These are phyloP conservation scores for Bonia amplexicaulis DNA, from an alignment of 176 grass and related monocot species.

Conservation along the genomic window DNA sequence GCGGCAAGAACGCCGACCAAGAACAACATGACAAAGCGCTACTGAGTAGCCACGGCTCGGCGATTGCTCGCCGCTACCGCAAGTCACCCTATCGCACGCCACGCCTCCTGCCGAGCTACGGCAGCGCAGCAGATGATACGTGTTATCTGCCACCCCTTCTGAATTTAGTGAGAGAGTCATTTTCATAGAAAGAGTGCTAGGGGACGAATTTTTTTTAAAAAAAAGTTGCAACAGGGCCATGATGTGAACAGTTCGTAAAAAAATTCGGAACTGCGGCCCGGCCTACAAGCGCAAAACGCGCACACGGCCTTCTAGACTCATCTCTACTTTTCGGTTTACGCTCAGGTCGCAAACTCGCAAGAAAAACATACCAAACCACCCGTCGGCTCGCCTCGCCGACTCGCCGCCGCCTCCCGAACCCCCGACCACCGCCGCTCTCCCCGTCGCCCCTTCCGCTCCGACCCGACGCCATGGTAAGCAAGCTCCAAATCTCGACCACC, in stretches of 20 bases:
- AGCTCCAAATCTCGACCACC: not conserved
- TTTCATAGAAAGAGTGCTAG: too few species aligned
- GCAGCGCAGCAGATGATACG: rapidly evolving
- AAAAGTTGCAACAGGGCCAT: too few species aligned
- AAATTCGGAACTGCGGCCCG: not conserved
- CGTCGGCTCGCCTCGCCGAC: not conserved
- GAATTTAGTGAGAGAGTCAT: too few species aligned
- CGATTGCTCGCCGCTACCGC: too few species aligned
- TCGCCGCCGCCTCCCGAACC: not conserved
- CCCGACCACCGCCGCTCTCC: not conserved
- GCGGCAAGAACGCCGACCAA: too few species aligned
- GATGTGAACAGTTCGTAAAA: too few species aligned
- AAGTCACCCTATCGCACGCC: too few species aligned
- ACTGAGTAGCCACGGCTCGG: too few species aligned
- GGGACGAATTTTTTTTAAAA: too few species aligned
- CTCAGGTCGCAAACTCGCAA: not conserved
- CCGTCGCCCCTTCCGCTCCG: not conserved
- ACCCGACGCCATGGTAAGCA: conserved; percentile 38
- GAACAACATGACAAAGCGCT: too few species aligned
- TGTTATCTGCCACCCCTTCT: rapidly evolving
- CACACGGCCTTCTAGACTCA: not conserved
- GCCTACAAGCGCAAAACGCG: not conserved
- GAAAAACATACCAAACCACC: not conserved
- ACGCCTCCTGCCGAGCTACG: too few species aligned
- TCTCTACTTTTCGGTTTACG: not conserved